Evolutionary conservation across 495 filamentous ascomycete genomes (phyloP).

Genomic region (Trichoderma erinaceum): DNA sequence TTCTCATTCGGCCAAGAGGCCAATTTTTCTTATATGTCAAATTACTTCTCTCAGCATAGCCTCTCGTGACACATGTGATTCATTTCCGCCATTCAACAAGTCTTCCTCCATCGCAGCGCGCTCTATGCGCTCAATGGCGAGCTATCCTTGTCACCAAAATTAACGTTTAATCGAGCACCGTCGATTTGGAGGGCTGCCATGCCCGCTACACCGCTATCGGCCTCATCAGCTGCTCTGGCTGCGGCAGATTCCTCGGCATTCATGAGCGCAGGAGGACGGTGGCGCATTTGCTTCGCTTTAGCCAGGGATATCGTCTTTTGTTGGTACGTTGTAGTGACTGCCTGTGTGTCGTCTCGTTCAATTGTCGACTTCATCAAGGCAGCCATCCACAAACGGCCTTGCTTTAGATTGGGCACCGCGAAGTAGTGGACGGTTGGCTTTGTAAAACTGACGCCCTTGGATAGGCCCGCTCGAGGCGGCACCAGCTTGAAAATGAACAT

Average conservation of each 20-base stretch:
- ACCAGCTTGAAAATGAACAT: constrained; percentile 99
- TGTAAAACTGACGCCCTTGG: constrained; percentile 91
- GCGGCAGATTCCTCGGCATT: constrained; percentile 53
- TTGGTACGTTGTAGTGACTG: constrained; percentile 84
- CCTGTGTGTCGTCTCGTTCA: constrained; percentile 75
- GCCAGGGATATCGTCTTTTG: constrained; percentile 86
- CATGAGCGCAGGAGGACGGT: constrained; percentile 85
- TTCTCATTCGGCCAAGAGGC: background rate
- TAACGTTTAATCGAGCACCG: background rate
- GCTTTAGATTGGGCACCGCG: constrained; percentile 80
- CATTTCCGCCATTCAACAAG: background rate
- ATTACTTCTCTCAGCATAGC: background rate
- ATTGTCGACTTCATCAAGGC: constrained; percentile 99
- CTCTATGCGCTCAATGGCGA: background rate
- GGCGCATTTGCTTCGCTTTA: constrained; percentile 74
- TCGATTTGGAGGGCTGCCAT: constrained; percentile 16
- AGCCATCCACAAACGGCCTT: constrained; percentile 96
- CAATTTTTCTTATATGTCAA: background rate
- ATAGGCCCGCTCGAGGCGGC: constrained; percentile 79
- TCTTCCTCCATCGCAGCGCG: constrained; percentile 16
- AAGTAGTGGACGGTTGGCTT: constrained; percentile 97
- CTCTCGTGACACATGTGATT: constrained; percentile 4
- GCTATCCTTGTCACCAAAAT: background rate
- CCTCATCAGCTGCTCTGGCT: constrained; percentile 18
- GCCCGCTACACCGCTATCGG: constrained; percentile 19